A percentile compares a stretch with the other conserved stretches of the same genome.
Conservation (phyloP, 441 rosid species). For the Heliophila coronopifolia region DNA sequence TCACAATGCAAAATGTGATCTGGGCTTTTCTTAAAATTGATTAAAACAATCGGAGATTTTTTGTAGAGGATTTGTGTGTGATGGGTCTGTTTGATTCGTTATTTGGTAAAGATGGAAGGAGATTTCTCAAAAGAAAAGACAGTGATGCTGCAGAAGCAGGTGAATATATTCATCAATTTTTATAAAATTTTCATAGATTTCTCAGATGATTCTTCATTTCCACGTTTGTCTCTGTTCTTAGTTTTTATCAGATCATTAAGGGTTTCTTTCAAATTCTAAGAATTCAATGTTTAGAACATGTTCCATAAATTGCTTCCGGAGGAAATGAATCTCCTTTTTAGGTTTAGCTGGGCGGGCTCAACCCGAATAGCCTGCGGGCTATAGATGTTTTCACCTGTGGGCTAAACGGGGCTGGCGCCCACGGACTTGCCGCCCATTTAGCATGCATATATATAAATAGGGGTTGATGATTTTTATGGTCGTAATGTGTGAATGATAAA, state of each 20-base stretch:
- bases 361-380: too few relatives aligned
- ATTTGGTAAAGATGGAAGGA: constrained; percentile 42
- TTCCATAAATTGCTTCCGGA: constrained; percentile 12
- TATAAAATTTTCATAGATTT: neutral
- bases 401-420: too few relatives aligned
- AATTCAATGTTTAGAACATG: neutral
- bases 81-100: constrained; percentile 54
- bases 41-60: constrained; percentile 17
- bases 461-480: too few relatives aligned
- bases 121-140: constrained; percentile 73
- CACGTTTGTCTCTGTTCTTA: constrained; percentile 11
- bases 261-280: neutral
- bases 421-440: too few relatives aligned
- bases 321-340: neutral
- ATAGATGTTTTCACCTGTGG: too few relatives aligned
- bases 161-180: constrained; percentile 3
- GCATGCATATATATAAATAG: too few relatives aligned
- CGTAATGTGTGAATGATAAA: too few relatives aligned
- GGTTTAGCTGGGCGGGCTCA: neutral
- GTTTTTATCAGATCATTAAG: neutral
- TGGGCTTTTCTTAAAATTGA: constrained; percentile 8
- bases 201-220: neutral
- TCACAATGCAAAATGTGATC: constrained; percentile 23
- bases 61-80: neutral
- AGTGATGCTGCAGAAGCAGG: constrained; percentile 95